Conservation (phyloP, 202 grass and related monocot species). For the Panicum hallii region DNA sequence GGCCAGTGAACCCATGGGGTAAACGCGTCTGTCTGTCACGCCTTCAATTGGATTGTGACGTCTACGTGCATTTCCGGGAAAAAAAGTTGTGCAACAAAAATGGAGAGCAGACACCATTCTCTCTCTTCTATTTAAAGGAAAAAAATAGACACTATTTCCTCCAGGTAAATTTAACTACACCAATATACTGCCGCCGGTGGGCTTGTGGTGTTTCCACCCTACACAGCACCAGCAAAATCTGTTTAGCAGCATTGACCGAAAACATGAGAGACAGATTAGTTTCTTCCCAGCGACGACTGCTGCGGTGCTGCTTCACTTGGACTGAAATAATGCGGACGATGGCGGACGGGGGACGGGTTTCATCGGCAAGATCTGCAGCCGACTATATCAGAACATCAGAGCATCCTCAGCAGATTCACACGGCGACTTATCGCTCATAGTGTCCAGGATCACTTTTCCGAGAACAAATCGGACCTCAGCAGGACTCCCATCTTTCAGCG, state of each 20-base stretch:
- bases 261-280: not conserved
- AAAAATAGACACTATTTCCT: not conserved
- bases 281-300: not conserved
- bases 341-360: not conserved
- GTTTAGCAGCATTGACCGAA: not conserved
- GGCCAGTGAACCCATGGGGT: no score
- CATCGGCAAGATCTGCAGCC: conserved; percentile 7
- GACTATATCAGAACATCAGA: not conserved
- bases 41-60: no score
- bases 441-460: conserved; percentile 82
- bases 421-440: conserved; percentile 42
- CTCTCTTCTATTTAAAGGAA: not conserved
- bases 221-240: conserved; percentile 13
- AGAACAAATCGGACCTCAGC: conserved; percentile 75
- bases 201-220: not conserved
- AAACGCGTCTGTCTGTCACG: no score
- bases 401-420: conserved; percentile 26
- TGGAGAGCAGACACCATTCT: not conserved
- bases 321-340: conserved; percentile 23
- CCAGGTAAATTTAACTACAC: not conserved
- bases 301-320: conserved; percentile 1
- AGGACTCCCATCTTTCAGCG: conserved; percentile 62
- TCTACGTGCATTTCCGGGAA: no score
- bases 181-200: not conserved
- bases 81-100: no score